phyloP scores from a whole-genome alignment of 768 basidiomycete genomes.

The Daedaleopsis nitida region DNA sequence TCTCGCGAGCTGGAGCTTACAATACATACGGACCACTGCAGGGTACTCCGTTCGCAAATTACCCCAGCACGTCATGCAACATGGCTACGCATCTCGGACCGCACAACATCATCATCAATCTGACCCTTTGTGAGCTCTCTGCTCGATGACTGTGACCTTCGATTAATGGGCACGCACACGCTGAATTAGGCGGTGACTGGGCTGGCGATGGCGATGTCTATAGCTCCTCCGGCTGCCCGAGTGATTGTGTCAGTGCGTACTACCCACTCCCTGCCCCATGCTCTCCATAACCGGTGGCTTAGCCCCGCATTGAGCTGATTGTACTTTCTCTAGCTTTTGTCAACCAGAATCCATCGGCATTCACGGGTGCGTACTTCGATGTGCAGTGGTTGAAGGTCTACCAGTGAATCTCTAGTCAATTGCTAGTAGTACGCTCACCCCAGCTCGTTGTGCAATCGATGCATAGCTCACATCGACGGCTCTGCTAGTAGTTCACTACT shows the following conservation, averaged over 20 bases:
- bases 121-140: constrained; percentile 59
- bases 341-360: constrained; percentile 65
- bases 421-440: too few relatives aligned
- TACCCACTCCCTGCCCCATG: not conserved
- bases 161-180: not conserved
- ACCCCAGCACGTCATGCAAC: constrained; percentile 61
- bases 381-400: constrained; percentile 61
- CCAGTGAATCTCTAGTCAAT: constrained; percentile 26
- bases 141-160: not conserved
- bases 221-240: constrained; percentile 46
- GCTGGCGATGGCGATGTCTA: constrained; percentile 47
- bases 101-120: constrained; percentile 69
- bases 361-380: constrained; percentile 70
- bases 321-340: constrained; percentile 50
- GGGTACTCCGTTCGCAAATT: constrained; percentile 63
- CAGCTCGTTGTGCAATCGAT: too few relatives aligned
- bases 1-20: not conserved
- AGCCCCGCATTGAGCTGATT: not conserved
- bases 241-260: constrained; percentile 51
- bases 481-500: too few relatives aligned
- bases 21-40: constrained; percentile 19
- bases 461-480: too few relatives aligned
- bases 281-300: not conserved
- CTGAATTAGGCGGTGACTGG: constrained; percentile 57
- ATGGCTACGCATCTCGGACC: constrained; percentile 53